Base-by-base conservation (phyloP, 306 rosid genomes). In the Dicorynia guianensis region DNA sequence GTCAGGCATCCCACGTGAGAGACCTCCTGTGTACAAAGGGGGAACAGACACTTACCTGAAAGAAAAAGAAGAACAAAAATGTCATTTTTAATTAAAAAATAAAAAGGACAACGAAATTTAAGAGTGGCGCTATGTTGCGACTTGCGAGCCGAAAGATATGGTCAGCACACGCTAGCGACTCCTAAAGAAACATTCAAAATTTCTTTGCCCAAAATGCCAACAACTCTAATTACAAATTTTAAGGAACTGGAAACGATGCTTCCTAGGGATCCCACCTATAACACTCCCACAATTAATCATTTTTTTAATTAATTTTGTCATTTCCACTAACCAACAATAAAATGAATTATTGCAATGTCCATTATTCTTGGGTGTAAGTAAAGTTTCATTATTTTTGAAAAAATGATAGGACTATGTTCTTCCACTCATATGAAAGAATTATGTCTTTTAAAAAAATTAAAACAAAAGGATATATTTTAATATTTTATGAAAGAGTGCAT, bases 81-180 rank as follows among this genome's bases (percentile, higher is more conserved):
- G n/a, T n/a, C n/a, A n/a, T n/a, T n/a, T n/a, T n/a, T n/a, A n/a
- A n/a, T n/a, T n/a, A n/a, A n/a, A n/a, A n/a, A n/a, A n/a, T n/a
- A n/a, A n/a, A n/a, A 25, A 25, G 30, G 30, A 25, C 9, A 7
- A 58, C 36, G 30, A 17, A 67, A 72, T 67, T 63, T 14, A 11
- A 15, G 67, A 11, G 63, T 42, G 69, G 64, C 72, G 43, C 53
- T 11, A 58, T 78, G 67, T 75, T 82, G 66, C 69, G 50, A 1
- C 62, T 75, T 82, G 66, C 69, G 50, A 1, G 54, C 52, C 40
- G 18, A 68, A 72, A 56, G 74, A 55, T 82, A 69, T 62, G 70
- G 86, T 58, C 43, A 46, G 54, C 70, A 60, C 49, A 53, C 20
- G 36, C 48, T 67, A 25, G 9, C 40, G 67, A 43, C 67, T 77